A percentile compares a stretch with the other conserved stretches of the same genome.
Conservation (phyloP, 768 basidiomycete species). For the Glaciozyma antarctica region DNA sequence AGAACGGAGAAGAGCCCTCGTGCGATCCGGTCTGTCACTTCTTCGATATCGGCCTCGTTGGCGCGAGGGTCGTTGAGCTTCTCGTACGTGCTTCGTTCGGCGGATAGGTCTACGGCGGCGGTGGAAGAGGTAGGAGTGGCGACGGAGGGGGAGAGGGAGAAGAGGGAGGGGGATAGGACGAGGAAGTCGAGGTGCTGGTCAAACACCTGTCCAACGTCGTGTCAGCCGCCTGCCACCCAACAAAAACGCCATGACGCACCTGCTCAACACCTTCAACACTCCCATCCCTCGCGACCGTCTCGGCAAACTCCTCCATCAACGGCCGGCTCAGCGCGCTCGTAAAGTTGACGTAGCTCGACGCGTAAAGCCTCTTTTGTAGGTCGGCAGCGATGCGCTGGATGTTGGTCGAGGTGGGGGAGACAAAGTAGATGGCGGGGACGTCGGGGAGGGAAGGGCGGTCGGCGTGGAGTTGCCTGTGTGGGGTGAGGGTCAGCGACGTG, state of each 20-base stretch:
- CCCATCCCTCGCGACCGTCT: constrained; percentile 71
- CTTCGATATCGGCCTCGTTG: constrained; percentile 80
- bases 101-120: constrained; percentile 26
- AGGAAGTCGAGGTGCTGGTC: constrained; percentile 98
- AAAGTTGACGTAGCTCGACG: constrained; percentile 89
- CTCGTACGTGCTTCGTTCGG: constrained; percentile 54
- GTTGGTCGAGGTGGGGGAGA: constrained; percentile 77
- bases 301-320: constrained; percentile 85
- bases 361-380: constrained; percentile 77
- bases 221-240: background rate
- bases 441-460: constrained; percentile 79
- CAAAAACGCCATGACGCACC: constrained; percentile 42
- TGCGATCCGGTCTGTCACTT: constrained; percentile 83
- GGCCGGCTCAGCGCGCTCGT: constrained; percentile 81
- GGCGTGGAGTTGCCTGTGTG: constrained; percentile 73
- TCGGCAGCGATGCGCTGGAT: constrained; percentile 74
- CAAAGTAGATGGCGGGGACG: constrained; percentile 95
- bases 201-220: constrained; percentile 52
- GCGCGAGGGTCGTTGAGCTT: constrained; percentile 86
- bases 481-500: background rate
- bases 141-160: constrained; percentile 64
- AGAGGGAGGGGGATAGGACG: constrained; percentile 79
- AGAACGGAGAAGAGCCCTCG: constrained; percentile 83
- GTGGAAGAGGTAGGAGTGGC: constrained; percentile 38
- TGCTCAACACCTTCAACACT: constrained; percentile 73